Evolutionary conservation across 129 eudicot genomes (phyloP).

Genomic region (Apium graveolens): DNA sequence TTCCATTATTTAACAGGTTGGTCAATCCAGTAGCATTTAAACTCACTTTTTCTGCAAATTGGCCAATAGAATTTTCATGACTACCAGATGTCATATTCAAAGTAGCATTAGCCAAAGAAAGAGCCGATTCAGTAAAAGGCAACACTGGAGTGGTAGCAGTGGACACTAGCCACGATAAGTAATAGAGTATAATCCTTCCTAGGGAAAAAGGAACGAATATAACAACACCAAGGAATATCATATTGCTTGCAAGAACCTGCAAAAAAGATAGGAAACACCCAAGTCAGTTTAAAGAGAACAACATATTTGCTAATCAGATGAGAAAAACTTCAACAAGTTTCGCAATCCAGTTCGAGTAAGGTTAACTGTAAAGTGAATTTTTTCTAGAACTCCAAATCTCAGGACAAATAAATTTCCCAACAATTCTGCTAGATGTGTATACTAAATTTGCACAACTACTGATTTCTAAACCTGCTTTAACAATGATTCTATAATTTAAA

Average conservation of each 20-base stretch:
- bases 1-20: slow-evolving; percentile 40
- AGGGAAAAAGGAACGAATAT: slow-evolving; percentile 80
- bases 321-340: background rate
- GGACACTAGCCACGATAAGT: slow-evolving; percentile 62
- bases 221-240: slow-evolving; percentile 90
- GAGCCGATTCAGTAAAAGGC: slow-evolving; percentile 67
- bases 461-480: background rate
- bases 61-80: slow-evolving; percentile 34
- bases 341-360: background rate
- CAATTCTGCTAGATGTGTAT: background rate
- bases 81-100: slow-evolving; percentile 55
- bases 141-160: slow-evolving; percentile 59
- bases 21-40: slow-evolving; percentile 44
- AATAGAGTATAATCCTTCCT: slow-evolving; percentile 65
- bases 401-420: background rate
- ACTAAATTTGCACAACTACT: background rate
- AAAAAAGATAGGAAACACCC: background rate
- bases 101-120: slow-evolving; percentile 74
- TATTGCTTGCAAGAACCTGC: slow-evolving; percentile 98
- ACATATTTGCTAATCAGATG: background rate
- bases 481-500: background rate
- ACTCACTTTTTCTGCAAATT: slow-evolving; percentile 43
- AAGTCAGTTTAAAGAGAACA: background rate
- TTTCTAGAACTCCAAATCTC: background rate
- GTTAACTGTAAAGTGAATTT: background rate